A percentile compares a stretch with the other conserved stretches of the same genome.
Evolutionary conservation across 768 basidiomycete genomes (phyloP).

Genomic region (Boletellus emodensis): DNA sequence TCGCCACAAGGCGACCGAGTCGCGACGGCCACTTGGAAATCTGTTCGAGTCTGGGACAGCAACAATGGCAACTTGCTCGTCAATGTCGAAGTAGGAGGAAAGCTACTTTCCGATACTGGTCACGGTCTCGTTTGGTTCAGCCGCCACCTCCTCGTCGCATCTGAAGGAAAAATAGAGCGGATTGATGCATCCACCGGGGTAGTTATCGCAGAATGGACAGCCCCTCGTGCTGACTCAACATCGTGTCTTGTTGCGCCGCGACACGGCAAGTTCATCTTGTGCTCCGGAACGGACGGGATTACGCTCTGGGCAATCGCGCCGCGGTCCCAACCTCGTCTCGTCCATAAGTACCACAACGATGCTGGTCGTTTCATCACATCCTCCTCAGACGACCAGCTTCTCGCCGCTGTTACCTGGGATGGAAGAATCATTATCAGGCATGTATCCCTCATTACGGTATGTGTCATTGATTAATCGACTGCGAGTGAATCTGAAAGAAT

Average conservation of each 20-base stretch:
- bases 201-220: background rate
- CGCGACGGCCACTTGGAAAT: too few relatives aligned
- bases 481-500: too few relatives aligned
- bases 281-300: background rate
- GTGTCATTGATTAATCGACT: background rate
- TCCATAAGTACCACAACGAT: too few relatives aligned
- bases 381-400: background rate
- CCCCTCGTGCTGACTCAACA: background rate
- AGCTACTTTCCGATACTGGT: too few relatives aligned
- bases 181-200: background rate
- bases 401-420: background rate
- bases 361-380: background rate
- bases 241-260: constrained; percentile 1
- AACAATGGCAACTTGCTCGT: background rate
- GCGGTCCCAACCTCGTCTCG: too few relatives aligned
- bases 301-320: background rate
- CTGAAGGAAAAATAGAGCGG: background rate
- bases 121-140: background rate
- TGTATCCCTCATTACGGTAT: background rate
- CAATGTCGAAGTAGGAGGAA: background rate
- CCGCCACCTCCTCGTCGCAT: background rate
- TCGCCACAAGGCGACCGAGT: background rate
- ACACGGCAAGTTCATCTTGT: constrained; percentile 1
- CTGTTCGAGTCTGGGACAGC: too few relatives aligned
- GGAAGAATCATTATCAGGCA: background rate